These are phyloP conservation scores for Nidularia pulvinata DNA, from an alignment of 768 basidiomycete species.

Conservation along the genomic window DNA sequence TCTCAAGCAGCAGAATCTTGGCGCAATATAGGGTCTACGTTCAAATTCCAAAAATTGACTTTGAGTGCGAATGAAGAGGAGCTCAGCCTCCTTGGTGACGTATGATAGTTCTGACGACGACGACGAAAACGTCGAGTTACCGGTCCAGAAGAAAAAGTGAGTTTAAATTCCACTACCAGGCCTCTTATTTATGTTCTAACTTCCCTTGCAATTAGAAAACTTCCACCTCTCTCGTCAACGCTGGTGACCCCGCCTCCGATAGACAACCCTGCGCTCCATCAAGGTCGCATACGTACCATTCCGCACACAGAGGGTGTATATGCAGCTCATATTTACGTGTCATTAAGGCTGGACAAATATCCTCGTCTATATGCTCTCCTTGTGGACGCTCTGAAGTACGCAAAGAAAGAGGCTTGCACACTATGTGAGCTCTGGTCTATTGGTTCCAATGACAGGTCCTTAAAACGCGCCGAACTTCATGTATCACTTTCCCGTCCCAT, in stretches of 20 bases:
- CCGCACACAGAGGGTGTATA: constrained; percentile 91
- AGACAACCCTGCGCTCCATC: constrained; percentile 80
- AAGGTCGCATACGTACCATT: constrained; percentile 73
- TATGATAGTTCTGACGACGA: constrained; percentile 54
- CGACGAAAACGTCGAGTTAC: too few relatives aligned
- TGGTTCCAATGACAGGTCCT: constrained; percentile 5
- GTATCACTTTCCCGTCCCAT: constrained; percentile 85
- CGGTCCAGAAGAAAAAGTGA: constrained; percentile 43
- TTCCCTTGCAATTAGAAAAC: constrained; percentile 42
- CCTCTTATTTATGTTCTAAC: too few relatives aligned
- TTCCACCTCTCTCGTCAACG: constrained; percentile 56
- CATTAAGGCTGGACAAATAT: constrained; percentile 43
- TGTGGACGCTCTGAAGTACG: constrained; percentile 37
- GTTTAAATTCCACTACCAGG: too few relatives aligned
- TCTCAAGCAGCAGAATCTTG: too few relatives aligned
- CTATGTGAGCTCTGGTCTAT: constrained; percentile 42
- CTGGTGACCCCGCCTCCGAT: constrained; percentile 47
- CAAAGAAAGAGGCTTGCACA: constrained; percentile 42
- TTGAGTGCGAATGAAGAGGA: constrained; percentile 33
- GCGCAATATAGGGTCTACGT: too few relatives aligned
- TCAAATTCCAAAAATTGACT: too few relatives aligned
- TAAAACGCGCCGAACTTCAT: constrained; percentile 55
- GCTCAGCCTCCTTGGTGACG: constrained; percentile 32
- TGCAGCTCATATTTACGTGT: constrained; percentile 76
- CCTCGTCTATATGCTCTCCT: constrained; percentile 47